Conservation (phyloP, 768 basidiomycete species). For the Chiua virens region DNA sequence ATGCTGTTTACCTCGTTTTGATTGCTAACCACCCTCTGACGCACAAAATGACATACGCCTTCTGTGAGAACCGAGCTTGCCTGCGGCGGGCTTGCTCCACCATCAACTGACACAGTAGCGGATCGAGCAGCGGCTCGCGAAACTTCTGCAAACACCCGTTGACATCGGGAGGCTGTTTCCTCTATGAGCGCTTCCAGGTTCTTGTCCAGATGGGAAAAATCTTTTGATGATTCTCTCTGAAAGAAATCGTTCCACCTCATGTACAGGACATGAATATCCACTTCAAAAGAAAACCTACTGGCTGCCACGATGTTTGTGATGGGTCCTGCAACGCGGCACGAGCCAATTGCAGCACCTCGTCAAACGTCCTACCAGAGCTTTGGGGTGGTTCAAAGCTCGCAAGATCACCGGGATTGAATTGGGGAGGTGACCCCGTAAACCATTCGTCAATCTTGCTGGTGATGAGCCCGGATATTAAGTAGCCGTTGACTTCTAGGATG, state of each 20-base stretch:
- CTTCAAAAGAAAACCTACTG: slow-evolving; percentile 43
- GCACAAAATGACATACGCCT: slow-evolving; percentile 38
- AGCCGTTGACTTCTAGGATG: slow-evolving; percentile 77
- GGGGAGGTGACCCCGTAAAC: slow-evolving; percentile 61
- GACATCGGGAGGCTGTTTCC: slow-evolving; percentile 61
- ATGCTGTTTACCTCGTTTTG: slow-evolving; percentile 50
- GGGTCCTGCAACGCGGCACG: slow-evolving; percentile 48
- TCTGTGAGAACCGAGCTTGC: slow-evolving; percentile 32
- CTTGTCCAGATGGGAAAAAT: slow-evolving; percentile 59
- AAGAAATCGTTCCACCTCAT: slow-evolving; percentile 30
- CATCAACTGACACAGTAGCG: slow-evolving; percentile 40
- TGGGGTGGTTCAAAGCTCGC: slow-evolving; percentile 22
- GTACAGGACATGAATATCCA: slow-evolving; percentile 24
- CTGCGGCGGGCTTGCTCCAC: slow-evolving; percentile 31
- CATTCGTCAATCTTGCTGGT: slow-evolving; percentile 74
- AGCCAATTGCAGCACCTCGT: slow-evolving; percentile 47
- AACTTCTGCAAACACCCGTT: slow-evolving; percentile 60
- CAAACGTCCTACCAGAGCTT: slow-evolving; percentile 24
- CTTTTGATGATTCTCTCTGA: slow-evolving; percentile 48
- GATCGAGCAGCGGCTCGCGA: slow-evolving; percentile 64
- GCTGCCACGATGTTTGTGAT: slow-evolving; percentile 48
- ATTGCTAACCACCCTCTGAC: slow-evolving; percentile 51
- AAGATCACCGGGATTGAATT: slow-evolving; percentile 34
- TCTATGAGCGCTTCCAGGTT: slow-evolving; percentile 67
- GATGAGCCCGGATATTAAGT: slow-evolving; percentile 69